Evolutionary conservation across 305 asterid species (phyloP).

Genomic region (Striga hermonthica): DNA sequence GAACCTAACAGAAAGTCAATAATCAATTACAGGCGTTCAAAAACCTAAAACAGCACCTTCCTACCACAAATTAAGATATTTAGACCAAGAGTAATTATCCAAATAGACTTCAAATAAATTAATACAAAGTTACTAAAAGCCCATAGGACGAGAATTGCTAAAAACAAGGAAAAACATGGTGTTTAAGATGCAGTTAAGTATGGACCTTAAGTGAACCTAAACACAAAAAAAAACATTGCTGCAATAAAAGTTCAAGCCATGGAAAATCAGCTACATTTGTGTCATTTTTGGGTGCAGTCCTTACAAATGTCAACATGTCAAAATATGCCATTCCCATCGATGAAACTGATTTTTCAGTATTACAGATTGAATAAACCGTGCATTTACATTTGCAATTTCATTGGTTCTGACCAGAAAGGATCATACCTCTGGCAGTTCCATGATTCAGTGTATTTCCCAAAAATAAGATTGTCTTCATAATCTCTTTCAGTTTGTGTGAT

Average conservation of each 20-base stretch:
- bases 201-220: background rate
- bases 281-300: no score
- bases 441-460: constrained; percentile 92
- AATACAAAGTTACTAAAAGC: constrained; percentile 4
- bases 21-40: constrained; percentile 25
- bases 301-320: constrained; percentile 1
- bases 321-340: background rate
- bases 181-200: background rate
- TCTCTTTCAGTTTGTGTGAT: constrained; percentile 83
- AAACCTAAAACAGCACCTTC: constrained; percentile 19
- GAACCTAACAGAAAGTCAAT: constrained; percentile 51
- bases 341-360: background rate
- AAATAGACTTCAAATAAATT: background rate
- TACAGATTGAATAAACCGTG: no score
- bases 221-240: no score
- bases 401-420: constrained; percentile 23
- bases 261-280: background rate
- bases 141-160: constrained; percentile 1
- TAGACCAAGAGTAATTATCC: background rate
- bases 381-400: background rate
- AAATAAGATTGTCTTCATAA: constrained; percentile 74
- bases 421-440: constrained; percentile 98
- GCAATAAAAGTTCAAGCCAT: constrained; percentile 1
- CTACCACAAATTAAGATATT: constrained; percentile 23
- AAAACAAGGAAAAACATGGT: background rate